phyloP scores from a whole-genome alignment of 1,139 yeast species.

The Nakaseomyces sp. region DNA sequence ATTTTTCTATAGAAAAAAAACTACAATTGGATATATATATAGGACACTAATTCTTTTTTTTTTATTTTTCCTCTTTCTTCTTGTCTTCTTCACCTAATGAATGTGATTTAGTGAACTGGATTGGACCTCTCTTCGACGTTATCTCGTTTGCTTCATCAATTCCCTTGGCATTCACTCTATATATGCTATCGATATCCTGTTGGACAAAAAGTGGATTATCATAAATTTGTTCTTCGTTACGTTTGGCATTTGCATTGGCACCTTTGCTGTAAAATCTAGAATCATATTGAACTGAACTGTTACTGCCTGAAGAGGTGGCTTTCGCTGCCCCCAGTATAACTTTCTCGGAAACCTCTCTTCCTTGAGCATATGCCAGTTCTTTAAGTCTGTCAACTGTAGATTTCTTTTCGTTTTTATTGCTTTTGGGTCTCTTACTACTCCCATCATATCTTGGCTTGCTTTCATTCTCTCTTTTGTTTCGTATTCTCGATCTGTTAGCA shows the following conservation, averaged over 20 bases:
- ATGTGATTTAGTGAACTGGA: conserved; percentile 43
- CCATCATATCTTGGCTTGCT: conserved; percentile 22
- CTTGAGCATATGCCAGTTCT: conserved; percentile 38
- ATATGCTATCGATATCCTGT: conserved; percentile 43
- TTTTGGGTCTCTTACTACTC: background rate
- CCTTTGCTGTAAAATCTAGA: conserved; percentile 45
- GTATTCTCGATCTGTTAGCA: conserved; percentile 48
- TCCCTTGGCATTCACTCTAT: conserved; percentile 33
- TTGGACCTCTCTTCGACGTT: conserved; percentile 37
- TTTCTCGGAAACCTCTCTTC: conserved; percentile 47
- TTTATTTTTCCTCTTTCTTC: conserved; percentile 18
- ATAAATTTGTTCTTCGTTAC: conserved; percentile 44
- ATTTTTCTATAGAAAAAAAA: too few species aligned
- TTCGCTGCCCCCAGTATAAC: conserved; percentile 46
- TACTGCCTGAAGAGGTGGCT: conserved; percentile 27
- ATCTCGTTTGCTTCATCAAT: conserved; percentile 30
- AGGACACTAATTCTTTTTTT: background rate
- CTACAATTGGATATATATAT: too few species aligned
- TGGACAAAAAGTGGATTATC: conserved; percentile 50
- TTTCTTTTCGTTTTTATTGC: conserved; percentile 35
- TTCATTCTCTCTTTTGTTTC: conserved; percentile 27
- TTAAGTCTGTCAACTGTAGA: conserved; percentile 40
- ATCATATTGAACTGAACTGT: conserved; percentile 39
- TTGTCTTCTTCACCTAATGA: conserved; percentile 16
- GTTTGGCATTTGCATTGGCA: conserved; percentile 34